Conservation (phyloP, 306 rosid species). For the Lagenaria siceraria region DNA sequence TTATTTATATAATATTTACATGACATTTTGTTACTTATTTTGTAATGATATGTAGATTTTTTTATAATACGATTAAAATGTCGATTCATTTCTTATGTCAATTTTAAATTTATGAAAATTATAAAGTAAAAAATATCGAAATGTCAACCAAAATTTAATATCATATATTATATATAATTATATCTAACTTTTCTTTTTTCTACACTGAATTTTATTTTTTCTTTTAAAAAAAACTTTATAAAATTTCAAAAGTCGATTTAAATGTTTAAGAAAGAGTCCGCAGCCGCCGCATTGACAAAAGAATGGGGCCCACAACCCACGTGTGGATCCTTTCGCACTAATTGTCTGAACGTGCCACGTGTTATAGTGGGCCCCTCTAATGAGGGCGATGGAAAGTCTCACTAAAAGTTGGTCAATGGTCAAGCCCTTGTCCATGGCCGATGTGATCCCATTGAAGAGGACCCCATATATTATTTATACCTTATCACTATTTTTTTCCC, state of each 20-base stretch:
- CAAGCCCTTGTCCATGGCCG: not conserved
- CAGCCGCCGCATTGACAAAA: conserved; percentile 5
- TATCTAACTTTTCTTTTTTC: too few species aligned
- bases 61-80: too few species aligned
- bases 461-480: not conserved
- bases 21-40: too few species aligned
- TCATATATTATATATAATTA: too few species aligned
- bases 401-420: conserved; percentile 1
- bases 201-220: too few species aligned
- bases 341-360: not conserved
- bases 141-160: too few species aligned
- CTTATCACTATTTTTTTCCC: not conserved
- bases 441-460: not conserved
- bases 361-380: not conserved
- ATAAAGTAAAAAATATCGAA: too few species aligned
- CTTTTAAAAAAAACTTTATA: too few species aligned
- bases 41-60: too few species aligned
- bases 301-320: not conserved
- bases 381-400: not conserved
- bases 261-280: not conserved
- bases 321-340: not conserved
- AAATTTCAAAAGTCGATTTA: not conserved
- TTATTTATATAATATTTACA: too few species aligned
- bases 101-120: too few species aligned
- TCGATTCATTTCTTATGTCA: too few species aligned